Conservation (phyloP, 2,329 filamentous ascomycete species). For the Penicillium paneum region DNA sequence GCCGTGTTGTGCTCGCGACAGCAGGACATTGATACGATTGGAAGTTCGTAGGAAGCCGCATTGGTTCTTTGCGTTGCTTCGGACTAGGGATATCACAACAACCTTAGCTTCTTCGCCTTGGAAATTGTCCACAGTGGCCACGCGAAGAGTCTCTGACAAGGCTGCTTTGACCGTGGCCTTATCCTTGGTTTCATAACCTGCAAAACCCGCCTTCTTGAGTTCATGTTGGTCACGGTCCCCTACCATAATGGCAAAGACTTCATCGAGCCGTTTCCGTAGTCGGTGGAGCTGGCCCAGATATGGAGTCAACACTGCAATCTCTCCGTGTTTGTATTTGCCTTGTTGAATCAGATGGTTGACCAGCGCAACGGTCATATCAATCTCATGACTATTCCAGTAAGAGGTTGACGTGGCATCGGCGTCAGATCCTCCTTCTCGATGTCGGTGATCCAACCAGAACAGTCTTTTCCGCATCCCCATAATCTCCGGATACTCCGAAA, state of each 20-base stretch:
- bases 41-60: constrained; percentile 64
- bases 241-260: constrained; percentile 59
- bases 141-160: constrained; percentile 50
- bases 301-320: constrained; percentile 69
- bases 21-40: constrained; percentile 67
- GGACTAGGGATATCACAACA: constrained; percentile 66
- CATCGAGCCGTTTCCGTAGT: constrained; percentile 38
- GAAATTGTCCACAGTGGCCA: constrained; percentile 71
- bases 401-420: constrained; percentile 37
- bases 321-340: constrained; percentile 55
- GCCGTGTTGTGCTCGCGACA: constrained; percentile 65
- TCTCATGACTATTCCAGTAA: constrained; percentile 54
- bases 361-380: constrained; percentile 60
- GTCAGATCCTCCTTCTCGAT: constrained; percentile 37
- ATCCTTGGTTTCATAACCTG: constrained; percentile 24
- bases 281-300: constrained; percentile 54
- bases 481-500: constrained; percentile 42
- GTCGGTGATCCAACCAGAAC: constrained; percentile 53
- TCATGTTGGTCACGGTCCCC: constrained; percentile 61
- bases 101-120: constrained; percentile 74
- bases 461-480: constrained; percentile 48
- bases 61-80: constrained; percentile 59
- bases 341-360: constrained; percentile 65
- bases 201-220: constrained; percentile 44
- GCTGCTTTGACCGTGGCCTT: constrained; percentile 37